Percentiles rank a stretch among this genome's conserved stretches.
phyloP scores from a whole-genome alignment of 106 monocot genomes.

The Cymbidium sinense region DNA sequence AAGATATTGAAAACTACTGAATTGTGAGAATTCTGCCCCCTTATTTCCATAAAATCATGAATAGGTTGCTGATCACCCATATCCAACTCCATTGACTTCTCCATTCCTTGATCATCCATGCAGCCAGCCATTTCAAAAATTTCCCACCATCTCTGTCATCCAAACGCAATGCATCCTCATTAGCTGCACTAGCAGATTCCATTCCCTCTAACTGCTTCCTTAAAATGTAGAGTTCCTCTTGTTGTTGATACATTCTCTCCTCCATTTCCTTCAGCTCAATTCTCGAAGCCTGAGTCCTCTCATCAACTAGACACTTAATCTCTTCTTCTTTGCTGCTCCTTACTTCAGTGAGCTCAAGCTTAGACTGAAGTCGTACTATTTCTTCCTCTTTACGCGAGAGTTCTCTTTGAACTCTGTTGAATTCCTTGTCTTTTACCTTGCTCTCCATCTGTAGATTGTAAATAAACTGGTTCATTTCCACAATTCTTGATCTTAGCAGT shows the following conservation, averaged over 20 bases:
- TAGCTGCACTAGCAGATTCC: constrained; percentile 22
- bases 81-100: constrained; percentile 86
- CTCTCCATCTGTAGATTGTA: constrained; percentile 77
- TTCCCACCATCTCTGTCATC: constrained; percentile 26
- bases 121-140: constrained; percentile 47
- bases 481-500: constrained; percentile 59
- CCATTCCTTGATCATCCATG: constrained; percentile 58
- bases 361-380: constrained; percentile 25
- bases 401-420: constrained; percentile 45
- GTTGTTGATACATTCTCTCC: constrained; percentile 48
- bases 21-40: constrained; percentile 9
- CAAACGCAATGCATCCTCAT: constrained; percentile 17
- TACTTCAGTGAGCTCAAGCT: constrained; percentile 40
- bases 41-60: constrained; percentile 65
- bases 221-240: constrained; percentile 53
- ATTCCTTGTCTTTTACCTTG: constrained; percentile 62
- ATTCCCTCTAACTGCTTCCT: constrained; percentile 33
- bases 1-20: background rate
- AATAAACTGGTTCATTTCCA: constrained; percentile 92
- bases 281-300: constrained; percentile 38
- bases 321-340: constrained; percentile 47
- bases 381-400: constrained; percentile 67
- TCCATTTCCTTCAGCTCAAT: constrained; percentile 59
- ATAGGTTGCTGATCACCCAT: constrained; percentile 73
- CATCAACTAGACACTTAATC: constrained; percentile 40